Evolutionary conservation across 1,284 basidiomycete genomes (phyloP).

Genomic region (Cystobasidiaceae sp.): DNA sequence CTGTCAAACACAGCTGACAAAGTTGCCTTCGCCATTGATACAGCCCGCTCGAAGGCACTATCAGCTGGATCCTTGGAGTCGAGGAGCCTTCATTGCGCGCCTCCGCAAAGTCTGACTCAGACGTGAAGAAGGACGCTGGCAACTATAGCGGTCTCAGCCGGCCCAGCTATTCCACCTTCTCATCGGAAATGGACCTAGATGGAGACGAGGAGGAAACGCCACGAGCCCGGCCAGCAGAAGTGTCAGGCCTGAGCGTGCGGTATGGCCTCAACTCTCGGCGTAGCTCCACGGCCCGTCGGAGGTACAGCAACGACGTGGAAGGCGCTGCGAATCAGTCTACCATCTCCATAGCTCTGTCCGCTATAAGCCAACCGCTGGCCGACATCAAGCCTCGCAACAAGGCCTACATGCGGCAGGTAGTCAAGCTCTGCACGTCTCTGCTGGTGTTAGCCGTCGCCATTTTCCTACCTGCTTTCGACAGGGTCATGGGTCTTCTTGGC

Average conservation of each 20-base stretch:
- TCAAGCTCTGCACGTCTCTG: slow-evolving; percentile 59
- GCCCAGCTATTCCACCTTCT: slow-evolving; percentile 9
- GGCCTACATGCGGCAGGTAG: slow-evolving; percentile 40
- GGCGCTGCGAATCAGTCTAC: slow-evolving; percentile 11
- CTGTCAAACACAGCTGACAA: no score
- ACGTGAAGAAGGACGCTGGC: no score
- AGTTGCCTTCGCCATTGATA: no score
- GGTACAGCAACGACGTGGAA: no score
- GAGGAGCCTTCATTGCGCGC: background rate
- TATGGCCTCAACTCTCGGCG: no score
- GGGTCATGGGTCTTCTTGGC: slow-evolving; percentile 61
- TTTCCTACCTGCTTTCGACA: slow-evolving; percentile 74
- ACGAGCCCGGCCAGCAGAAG: background rate
- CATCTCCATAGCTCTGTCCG: background rate
- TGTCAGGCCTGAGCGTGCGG: no score
- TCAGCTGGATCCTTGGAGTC: slow-evolving; percentile 68
- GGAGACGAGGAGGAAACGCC: background rate
- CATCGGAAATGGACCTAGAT: no score
- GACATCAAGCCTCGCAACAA: slow-evolving; percentile 21
- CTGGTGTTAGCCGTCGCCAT: slow-evolving; percentile 67
- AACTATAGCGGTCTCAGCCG: background rate
- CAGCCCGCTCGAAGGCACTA: slow-evolving; percentile 75
- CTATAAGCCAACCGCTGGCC: slow-evolving; percentile 13
- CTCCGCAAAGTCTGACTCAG: background rate
- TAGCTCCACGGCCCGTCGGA: no score